phyloP scores from a whole-genome alignment of 2,329 filamentous ascomycete species.

The Epichloe sibirici region DNA sequence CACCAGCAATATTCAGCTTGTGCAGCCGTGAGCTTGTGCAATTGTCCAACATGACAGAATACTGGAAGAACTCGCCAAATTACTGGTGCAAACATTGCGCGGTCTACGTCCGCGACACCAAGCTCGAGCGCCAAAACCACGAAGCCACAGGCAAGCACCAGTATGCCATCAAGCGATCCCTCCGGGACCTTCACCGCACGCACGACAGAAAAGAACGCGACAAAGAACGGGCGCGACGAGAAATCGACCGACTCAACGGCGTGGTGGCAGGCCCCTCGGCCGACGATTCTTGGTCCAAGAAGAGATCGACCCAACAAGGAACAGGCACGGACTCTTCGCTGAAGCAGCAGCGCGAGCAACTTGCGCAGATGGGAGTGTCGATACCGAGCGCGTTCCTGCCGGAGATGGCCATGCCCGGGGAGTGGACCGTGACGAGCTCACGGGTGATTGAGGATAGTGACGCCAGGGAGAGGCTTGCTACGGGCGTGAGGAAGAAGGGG shows the following conservation, averaged over 20 bases:
- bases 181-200: slow-evolving; percentile 75
- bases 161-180: slow-evolving; percentile 72
- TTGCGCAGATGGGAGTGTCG: slow-evolving; percentile 75
- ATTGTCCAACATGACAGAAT: slow-evolving; percentile 66
- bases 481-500: slow-evolving; percentile 52
- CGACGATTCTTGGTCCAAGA: not conserved
- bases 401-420: slow-evolving; percentile 78
- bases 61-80: slow-evolving; percentile 96
- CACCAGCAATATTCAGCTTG: too few relatives aligned
- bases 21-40: too few relatives aligned
- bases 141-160: slow-evolving; percentile 80
- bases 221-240: slow-evolving; percentile 68
- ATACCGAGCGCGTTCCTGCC: slow-evolving; percentile 67
- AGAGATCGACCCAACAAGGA: not conserved
- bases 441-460: slow-evolving; percentile 37
- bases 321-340: slow-evolving; percentile 43
- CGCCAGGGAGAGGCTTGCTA: slow-evolving; percentile 27
- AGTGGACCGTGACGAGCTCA: slow-evolving; percentile 68
- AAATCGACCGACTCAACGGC: slow-evolving; percentile 77
- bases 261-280: slow-evolving; percentile 37
- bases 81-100: slow-evolving; percentile 99
- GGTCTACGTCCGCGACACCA: slow-evolving; percentile 81
- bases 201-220: slow-evolving; percentile 74
- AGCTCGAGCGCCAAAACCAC: slow-evolving; percentile 79
- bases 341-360: slow-evolving; percentile 74